Evolutionary conservation across 306 rosid genomes (phyloP), one percentile per base, ranked within the genome.

Genomic region (Dryas octopetala): DNA sequence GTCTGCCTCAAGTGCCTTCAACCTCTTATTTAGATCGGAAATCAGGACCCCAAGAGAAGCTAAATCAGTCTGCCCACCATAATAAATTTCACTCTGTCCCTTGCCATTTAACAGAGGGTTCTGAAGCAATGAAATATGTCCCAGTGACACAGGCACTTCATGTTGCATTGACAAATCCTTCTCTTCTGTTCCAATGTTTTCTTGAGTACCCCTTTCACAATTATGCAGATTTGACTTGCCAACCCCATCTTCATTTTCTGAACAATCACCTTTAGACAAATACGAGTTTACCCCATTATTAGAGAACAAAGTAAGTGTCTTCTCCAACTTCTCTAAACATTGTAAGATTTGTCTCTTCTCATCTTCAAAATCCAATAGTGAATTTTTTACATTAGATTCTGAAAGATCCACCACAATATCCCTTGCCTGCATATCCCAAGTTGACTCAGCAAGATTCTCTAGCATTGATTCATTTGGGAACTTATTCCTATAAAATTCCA

Each of bases 361-460:
- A 75, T 85, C 85, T 74, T 87, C 90, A 46, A 86, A 86, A 69
- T 85, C 89, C 76, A 74, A 73, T 7, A 66, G 45, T 41, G 87
- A 60, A 73, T 72, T 77, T 66, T 82, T 79, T 65, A 76, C 62
- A 67, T 76, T 59, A 60, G 81, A 74, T 63, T 86, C 88, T 4
- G 86, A 74, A 72, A 76, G 89, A 83, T 90, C 93, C 75, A 87
- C 81, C 19, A 87, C 83, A 78, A 95, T 87, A 86, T 87, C 97
- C 84, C 89, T 90, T 80, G 89, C 89, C 78, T 80, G 88, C 79
- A 82, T 70, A 66, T 88, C 89, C 84, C 78, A 79, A 41, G 62
- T 78, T 71, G 63, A 75, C 83, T 75, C 88, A 49, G 70, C 83
- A 41, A 57, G 49, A 74, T 76, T 76, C 62, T 87, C 87, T 19